These are phyloP conservation scores for Maudiozyma pseudohumilis DNA, from an alignment of 805 yeast species.

Conservation along the genomic window DNA sequence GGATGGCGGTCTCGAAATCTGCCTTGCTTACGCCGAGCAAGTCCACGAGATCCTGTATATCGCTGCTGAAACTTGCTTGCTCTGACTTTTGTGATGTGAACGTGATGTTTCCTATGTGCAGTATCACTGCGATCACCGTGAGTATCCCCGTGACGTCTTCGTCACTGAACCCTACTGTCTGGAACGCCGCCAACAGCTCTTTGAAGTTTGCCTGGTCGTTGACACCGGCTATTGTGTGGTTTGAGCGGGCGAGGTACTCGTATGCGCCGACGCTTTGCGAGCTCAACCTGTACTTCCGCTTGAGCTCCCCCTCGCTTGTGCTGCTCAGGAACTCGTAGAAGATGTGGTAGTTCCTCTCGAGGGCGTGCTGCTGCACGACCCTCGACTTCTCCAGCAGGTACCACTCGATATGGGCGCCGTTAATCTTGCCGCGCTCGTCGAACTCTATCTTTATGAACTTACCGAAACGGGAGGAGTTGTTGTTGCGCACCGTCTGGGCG, in stretches of 20 bases:
- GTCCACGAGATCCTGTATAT: constrained; percentile 39
- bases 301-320: constrained; percentile 35
- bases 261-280: constrained; percentile 18
- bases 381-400: constrained; percentile 89
- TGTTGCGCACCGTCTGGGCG: constrained; percentile 88
- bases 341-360: constrained; percentile 87
- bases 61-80: constrained; percentile 59
- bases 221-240: constrained; percentile 56
- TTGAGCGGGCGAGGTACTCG: constrained; percentile 47
- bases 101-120: constrained; percentile 79
- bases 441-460: constrained; percentile 87
- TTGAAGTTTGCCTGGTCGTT: constrained; percentile 66
- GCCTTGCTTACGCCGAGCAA: constrained; percentile 50
- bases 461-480: constrained; percentile 94
- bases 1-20: constrained; percentile 48
- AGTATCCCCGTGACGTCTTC: constrained; percentile 50
- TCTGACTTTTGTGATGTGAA: constrained; percentile 59
- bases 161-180: constrained; percentile 57
- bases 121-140: constrained; percentile 58
- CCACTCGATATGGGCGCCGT: constrained; percentile 92
- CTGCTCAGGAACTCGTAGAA: constrained; percentile 83
- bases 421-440: constrained; percentile 48
- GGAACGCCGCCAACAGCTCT: constrained; percentile 54
- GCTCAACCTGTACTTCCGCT: constrained; percentile 34
- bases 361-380: constrained; percentile 61